A percentile compares a stretch with the other conserved stretches of the same genome.
Conservation (phyloP, 306 rosid genomes). For the Luffa aegyptiaca region DNA sequence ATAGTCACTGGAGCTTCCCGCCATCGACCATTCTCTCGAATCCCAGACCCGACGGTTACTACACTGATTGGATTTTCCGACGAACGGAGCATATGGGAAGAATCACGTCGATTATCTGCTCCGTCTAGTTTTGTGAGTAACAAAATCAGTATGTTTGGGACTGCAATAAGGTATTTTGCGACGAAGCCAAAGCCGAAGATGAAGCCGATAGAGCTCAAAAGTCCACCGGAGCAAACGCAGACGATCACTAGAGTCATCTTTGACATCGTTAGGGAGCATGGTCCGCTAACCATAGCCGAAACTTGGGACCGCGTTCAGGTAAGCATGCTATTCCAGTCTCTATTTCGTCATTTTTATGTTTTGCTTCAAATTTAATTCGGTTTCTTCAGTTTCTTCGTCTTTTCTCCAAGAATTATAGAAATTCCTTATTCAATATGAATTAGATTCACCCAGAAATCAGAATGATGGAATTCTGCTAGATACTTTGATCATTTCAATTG, state of each 20-base stretch:
- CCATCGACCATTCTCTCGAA: not conserved
- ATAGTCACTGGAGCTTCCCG: not conserved
- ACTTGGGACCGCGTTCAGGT: slow-evolving; percentile 86
- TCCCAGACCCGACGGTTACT: not conserved
- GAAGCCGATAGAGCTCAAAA: slow-evolving; percentile 52
- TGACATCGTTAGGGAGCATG: slow-evolving; percentile 73
- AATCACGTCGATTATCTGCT: not conserved
- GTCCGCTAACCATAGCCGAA: slow-evolving; percentile 70
- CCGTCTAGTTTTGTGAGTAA: not conserved
- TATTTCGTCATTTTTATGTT: not conserved
- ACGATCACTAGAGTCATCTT: slow-evolving; percentile 60
- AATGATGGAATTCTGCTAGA: not conserved
- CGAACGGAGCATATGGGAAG: not conserved
- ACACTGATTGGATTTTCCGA: not conserved
- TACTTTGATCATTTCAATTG: not conserved
- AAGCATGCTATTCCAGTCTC: not conserved
- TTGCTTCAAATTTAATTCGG: not conserved
- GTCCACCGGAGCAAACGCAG: slow-evolving; percentile 69
- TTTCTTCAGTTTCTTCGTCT: not conserved
- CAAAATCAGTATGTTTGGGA: slow-evolving; percentile 38
- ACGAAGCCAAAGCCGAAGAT: slow-evolving; percentile 66
- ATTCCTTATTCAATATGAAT: not conserved
- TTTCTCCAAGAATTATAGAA: not conserved
- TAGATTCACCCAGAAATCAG: not conserved
- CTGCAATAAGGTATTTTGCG: slow-evolving; percentile 42